Evolutionary conservation across 345 rosid species (phyloP), one percentile per base, ranked within the genome.

Genomic region (Syzygium aqueum): DNA sequence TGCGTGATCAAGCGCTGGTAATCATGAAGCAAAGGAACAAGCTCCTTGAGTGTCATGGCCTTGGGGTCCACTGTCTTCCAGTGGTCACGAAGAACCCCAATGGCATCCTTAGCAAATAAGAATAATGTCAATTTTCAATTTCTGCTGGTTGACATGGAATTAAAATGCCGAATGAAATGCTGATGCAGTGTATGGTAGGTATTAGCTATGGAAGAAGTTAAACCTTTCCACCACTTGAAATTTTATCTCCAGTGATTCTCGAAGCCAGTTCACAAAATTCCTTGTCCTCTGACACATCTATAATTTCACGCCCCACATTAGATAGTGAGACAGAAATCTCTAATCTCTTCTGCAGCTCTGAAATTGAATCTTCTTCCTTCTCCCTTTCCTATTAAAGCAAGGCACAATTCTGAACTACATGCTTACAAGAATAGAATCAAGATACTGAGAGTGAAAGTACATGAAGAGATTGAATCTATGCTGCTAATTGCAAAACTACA

Each of bases 21-120:
- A 90, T 97, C 99, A 87, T 94, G 96, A 87, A 96, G 95, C 90
- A 97, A 93, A 57, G 98, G 96, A 84, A 94, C 94, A 80, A 97
- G 94, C 92, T 97, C 98, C 91, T 94, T 94, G 25, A 96, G 89
- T 86, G 89, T 92, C 88, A 95, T 88, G 87, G 94, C 92, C 86
- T 84, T 88, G 7, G 96, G 94, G 13, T 92, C 86, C 89, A 94
- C 87, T 85, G 89, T 92, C 91, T 90, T 93, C 99, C 99, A 97
- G 86, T 94, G 96, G 73, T 94, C 93, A 87, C 98, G 98, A 86
- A 95, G 90, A 30, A 93, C 93, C 94, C 90, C 91, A 88, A 91
- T 88, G 88, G 92, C 94, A 94, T 93, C 63, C 89, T 93, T 53
- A 53, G 87, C 19, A 89, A 50, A 87, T n/a, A 73, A 12, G 89